Percentiles rank a stretch among this genome's conserved stretches.
Conservation (phyloP, 208 protist genomes). For the Porcisia hertigi region DNA sequence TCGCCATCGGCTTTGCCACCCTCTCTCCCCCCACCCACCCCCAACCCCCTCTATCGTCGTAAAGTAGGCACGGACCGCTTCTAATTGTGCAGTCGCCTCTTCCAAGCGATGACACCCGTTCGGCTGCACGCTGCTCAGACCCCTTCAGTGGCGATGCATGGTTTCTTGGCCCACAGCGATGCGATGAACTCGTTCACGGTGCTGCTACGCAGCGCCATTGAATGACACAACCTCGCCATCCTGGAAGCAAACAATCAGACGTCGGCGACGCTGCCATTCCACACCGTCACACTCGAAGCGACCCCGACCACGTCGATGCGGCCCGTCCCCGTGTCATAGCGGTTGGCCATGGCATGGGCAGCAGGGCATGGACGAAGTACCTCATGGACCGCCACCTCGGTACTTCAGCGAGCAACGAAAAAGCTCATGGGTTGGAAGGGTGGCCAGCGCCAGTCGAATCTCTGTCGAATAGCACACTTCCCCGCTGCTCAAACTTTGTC, state of each 20-base stretch:
- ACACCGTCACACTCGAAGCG: conserved; percentile 40
- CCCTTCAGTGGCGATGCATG: conserved; percentile 44
- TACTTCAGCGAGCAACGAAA: background rate
- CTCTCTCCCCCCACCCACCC: background rate
- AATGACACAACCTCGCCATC: conserved; percentile 19
- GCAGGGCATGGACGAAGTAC: conserved; percentile 49
- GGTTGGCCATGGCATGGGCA: conserved; percentile 74
- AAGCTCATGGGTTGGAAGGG: background rate
- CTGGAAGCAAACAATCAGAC: conserved; percentile 15
- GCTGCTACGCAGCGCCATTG: conserved; percentile 30
- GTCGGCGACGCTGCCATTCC: conserved; percentile 6
- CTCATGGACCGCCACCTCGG: conserved; percentile 35
- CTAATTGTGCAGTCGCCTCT: background rate
- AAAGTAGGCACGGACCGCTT: background rate
- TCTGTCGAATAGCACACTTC: background rate
- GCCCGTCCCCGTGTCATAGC: conserved; percentile 33
- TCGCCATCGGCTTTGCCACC: background rate
- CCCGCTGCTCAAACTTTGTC: background rate
- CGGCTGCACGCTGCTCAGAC: conserved; percentile 22
- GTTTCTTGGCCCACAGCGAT: conserved; percentile 61
- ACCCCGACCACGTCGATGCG: no score
- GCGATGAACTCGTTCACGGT: conserved; percentile 45
- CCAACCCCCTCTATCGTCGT: background rate
- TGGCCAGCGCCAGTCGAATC: background rate
- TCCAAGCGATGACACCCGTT: background rate